Percentiles rank a stretch among this genome's conserved stretches.
Evolutionary conservation across 169 alveolate genomes (phyloP).

Genomic region (Cryptosporidium baileyi): DNA sequence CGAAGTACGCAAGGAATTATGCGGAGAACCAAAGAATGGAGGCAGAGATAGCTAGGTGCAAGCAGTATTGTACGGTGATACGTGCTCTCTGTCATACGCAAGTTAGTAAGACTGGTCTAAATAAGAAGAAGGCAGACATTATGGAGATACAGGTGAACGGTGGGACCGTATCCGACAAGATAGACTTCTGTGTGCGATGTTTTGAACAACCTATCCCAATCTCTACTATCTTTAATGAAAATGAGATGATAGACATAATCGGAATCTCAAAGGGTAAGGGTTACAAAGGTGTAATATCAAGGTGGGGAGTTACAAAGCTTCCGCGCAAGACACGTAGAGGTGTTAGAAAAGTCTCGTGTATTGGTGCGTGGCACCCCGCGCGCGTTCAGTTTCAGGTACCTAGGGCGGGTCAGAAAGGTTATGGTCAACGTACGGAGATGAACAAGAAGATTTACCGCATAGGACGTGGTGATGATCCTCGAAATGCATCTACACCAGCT

Average conservation of each 20-base stretch:
- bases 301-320: slow-evolving; percentile 99
- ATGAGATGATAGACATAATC: slow-evolving; percentile 97
- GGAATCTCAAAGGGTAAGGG: slow-evolving; percentile 99
- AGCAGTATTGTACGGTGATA: slow-evolving; percentile 95
- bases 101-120: slow-evolving; percentile 92
- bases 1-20: slow-evolving; percentile 92
- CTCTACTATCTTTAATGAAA: slow-evolving; percentile 92
- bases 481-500: slow-evolving; percentile 96
- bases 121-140: slow-evolving; percentile 97
- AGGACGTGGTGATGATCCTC: slow-evolving; percentile 92
- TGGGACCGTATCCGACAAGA: slow-evolving; percentile 96
- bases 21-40: slow-evolving; percentile 88
- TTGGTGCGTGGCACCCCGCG: slow-evolving; percentile 99
- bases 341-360: slow-evolving; percentile 99
- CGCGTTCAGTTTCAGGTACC: slow-evolving; percentile 99
- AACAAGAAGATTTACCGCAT: slow-evolving; percentile 99
- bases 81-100: slow-evolving; percentile 99
- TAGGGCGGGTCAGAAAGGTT: slow-evolving; percentile 99
- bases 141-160: slow-evolving; percentile 99
- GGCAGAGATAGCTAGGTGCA: slow-evolving; percentile 91
- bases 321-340: slow-evolving; percentile 99
- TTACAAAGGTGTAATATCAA: slow-evolving; percentile 96
- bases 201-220: slow-evolving; percentile 97
- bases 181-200: slow-evolving; percentile 91
- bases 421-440: slow-evolving; percentile 98